These are phyloP conservation scores for Trichoderma polysporum DNA, from an alignment of 2,329 filamentous ascomycete species.

Conservation along the genomic window DNA sequence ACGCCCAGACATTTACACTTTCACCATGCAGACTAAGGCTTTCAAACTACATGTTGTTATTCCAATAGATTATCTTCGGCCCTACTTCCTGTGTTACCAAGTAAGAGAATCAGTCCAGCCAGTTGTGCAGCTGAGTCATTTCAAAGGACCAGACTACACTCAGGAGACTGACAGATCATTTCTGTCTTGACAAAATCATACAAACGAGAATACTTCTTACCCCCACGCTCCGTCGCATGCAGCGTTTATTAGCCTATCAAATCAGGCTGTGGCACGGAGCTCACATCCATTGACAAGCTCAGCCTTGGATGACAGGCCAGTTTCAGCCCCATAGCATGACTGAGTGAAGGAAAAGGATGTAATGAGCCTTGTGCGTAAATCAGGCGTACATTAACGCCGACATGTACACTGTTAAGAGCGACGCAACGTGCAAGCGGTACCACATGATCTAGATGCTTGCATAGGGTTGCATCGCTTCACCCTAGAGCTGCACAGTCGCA, in stretches of 20 bases:
- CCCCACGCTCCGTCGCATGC: not conserved
- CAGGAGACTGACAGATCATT: not conserved
- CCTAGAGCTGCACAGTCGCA: no score
- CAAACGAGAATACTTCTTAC: not conserved
- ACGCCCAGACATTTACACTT: not conserved
- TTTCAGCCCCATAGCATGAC: conserved; percentile 6
- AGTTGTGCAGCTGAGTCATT: not conserved
- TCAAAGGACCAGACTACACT: not conserved
- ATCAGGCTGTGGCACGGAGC: not conserved
- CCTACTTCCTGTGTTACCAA: not conserved
- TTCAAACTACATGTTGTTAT: not conserved
- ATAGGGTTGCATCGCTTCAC: no score
- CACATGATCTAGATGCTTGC: not conserved
- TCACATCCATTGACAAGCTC: not conserved
- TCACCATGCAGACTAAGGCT: not conserved
- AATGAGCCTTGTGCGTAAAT: not conserved
- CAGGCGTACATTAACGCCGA: not conserved
- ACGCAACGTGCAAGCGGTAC: not conserved
- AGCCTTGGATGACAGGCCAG: conserved; percentile 2
- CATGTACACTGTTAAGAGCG: not conserved
- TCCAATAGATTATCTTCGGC: not conserved
- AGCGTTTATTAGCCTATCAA: not conserved
- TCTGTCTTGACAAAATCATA: not conserved
- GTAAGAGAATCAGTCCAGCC: not conserved
- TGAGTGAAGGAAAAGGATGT: not conserved